Percentiles rank a stretch among this genome's conserved stretches.
Evolutionary conservation across 2,329 filamentous ascomycete genomes (phyloP).

Genomic region (Fusarium nisikadoi): DNA sequence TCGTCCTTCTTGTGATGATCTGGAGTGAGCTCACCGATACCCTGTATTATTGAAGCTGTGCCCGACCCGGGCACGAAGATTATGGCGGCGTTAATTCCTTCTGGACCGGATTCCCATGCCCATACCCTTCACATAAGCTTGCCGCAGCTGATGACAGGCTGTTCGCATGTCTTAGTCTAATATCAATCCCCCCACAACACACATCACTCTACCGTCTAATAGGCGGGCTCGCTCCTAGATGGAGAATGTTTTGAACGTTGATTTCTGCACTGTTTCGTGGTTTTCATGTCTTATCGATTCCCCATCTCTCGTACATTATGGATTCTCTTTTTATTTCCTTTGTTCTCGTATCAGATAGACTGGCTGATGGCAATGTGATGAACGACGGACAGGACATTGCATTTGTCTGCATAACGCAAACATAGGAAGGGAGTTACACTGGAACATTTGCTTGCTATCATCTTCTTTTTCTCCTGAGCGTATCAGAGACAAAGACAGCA

Average conservation of each 20-base stretch:
- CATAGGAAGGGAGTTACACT: slow-evolving; percentile 42
- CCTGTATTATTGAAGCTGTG: slow-evolving; percentile 37
- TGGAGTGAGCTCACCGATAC: slow-evolving; percentile 37
- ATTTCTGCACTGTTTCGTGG: slow-evolving; percentile 23
- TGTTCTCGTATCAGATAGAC: slow-evolving; percentile 45
- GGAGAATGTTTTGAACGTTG: slow-evolving; percentile 41
- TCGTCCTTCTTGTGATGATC: slow-evolving; percentile 1
- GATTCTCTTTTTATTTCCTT: slow-evolving; percentile 38
- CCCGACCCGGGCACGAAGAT: slow-evolving; percentile 20
- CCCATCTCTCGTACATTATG: slow-evolving; percentile 31
- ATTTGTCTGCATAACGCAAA: slow-evolving; percentile 40
- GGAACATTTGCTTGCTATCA: slow-evolving; percentile 38
- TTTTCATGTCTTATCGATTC: slow-evolving; percentile 39
- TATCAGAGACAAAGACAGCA: slow-evolving; percentile 29
- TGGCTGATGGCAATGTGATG: slow-evolving; percentile 44
- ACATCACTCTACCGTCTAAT: slow-evolving; percentile 2
- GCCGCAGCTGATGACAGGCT: slow-evolving; percentile 33
- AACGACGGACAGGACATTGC: slow-evolving; percentile 42
- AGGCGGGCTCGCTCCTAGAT: slow-evolving; percentile 42
- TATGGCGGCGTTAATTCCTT: slow-evolving; percentile 30
- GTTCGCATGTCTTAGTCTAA: slow-evolving; percentile 38
- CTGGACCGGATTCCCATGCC: slow-evolving; percentile 33
- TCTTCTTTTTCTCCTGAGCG: slow-evolving; percentile 26
- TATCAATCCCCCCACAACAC: slow-evolving; percentile 19
- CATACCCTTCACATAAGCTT: slow-evolving; percentile 12